Base-by-base conservation (phyloP, 2,329 filamentous ascomycete genomes). In the Colletotrichum sansevieriae region DNA sequence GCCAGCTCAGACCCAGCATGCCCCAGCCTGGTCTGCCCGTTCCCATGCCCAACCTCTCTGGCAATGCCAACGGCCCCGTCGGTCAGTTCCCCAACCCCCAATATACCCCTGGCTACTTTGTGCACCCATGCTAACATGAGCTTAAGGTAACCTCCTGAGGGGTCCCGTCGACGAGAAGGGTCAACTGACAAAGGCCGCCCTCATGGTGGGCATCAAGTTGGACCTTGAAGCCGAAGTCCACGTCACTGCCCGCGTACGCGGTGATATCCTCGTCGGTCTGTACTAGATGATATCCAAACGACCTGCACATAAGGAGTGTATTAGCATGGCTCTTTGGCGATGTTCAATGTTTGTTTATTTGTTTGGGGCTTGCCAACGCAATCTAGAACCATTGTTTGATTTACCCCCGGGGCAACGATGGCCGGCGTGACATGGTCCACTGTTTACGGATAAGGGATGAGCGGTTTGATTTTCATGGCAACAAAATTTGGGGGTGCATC, bases 191-290 rank as follows among this genome's bases (percentile, higher is more conserved):
- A 78, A 84, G 46, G 85, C 88, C 4, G 87, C 86, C 2, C 80
- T 90, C 49, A 81, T 89, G 73, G 81, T 90, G 43, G 87, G 87
- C 64, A 89, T 90, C 80, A 90, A 90, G 80, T 80, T 90, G 47
- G 88, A 90, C 74, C 78, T 90, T 15, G 87, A 90, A 76, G 87
- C 87, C 9, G 88, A 90, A 75, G 85, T 90, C 46, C 87, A 90
- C 75, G 77, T 90, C 71, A 90, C 87, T 25, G 88, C 88, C 55
- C 78, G 87, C 59, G 82, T 90, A 69, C 82, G 86, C 54, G 87
- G 88, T 82, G 88, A 90, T 75, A 88, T 90, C 73, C 83, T 84
- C 20, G 83, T 90, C 71, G 87, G 86, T 52, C 77, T 89, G 73
- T 88, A 88, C 76, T 88, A 79, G 71, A 55, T 55, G 52, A 43